Evolutionary conservation across 495 filamentous ascomycete species (phyloP), one percentile per base, ranked within the genome.

Genomic region (Trichocladium uniseriatum): DNA sequence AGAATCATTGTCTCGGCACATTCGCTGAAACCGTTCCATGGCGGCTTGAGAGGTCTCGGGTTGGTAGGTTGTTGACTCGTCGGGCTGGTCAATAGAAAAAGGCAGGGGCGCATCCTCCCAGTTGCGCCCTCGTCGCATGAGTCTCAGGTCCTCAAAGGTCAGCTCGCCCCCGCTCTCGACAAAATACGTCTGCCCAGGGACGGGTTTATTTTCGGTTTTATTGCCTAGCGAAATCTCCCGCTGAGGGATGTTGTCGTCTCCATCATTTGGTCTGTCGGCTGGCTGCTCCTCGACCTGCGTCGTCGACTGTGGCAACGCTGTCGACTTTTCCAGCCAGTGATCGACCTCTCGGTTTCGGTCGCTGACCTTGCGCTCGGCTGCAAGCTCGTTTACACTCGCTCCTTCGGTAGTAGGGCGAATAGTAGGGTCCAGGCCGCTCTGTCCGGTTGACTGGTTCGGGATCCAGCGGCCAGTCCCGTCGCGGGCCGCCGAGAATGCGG

Each of bases 31-130:
- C 31, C 54, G 62, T 18, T 59, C 66, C 0, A 80, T 80, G n/a
- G 76, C 76, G 16, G 65, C 73, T 24, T 76, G 69, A 3, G 77
- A 67, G 15, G 67, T 78, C 21, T 59, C 41, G n/a, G 76, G 76
- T 42, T 77, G 73, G 37, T 65, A 66, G n/a, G 41, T 42, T 20
- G 45, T 50, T 1, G 66, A 60, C 14, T 66, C n/a, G n/a, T n/a
- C 56, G 7, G 53, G 37, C 19, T 43, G 49, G 24, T 38, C 64
- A 47, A 76, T 76, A 11, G 60, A 49, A 37, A 69, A 71, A 11
- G 69, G 51, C 7, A 65, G 40, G 5, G 76, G 73, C 5, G 64
- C 62, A 51, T 75, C 71, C 9, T 57, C 67, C 73, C 72, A 79
- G 27, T 69, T 69, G 22, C 69, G 67, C 41, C 69, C 59, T 27